Evolutionary conservation across 2,329 filamentous ascomycete genomes (phyloP), one percentile per base, ranked within the genome.

Genomic region (Microdochium paspali): DNA sequence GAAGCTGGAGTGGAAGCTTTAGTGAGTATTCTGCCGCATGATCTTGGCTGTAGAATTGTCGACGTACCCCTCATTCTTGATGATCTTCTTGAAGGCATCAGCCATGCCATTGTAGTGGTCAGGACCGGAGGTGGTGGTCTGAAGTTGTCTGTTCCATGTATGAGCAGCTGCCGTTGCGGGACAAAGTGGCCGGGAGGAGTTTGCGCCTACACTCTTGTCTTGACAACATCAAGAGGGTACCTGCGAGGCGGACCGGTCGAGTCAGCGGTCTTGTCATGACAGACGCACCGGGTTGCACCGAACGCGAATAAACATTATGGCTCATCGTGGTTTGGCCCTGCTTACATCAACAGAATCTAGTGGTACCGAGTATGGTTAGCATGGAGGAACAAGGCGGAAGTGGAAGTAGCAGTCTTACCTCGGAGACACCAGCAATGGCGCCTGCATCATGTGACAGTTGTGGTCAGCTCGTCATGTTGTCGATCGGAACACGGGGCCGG

Each of bases 181-280:
- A 28, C 26, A 44, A 42, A 50, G 32, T 28, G 43, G 43, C 49
- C 46, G 48, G 30, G 26, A 40, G 44, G 45, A 48, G 15, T 43
- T 23, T 15, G 53, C 54, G 67, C 84, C 78, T 80, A 93, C 87
- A 95, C 86, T 84, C 91, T 79, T 55, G 93, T 97, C 80, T 97
- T 97, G 68, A 97, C 89, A 50, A 98, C 93, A 67, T 98, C 93
- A 67, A 98, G 77, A 57, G 93, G 93, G 75, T 98, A 98, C 93
- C 90, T 96, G 65, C 58, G 49, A 50, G 45, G 21, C 42, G 42
- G 20, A 10, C 4, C 10, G n/a, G 13, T 3, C 20, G 26, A 49
- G 50, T 53, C 52, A 54, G 54, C 54, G 47, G 48, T 50, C n/a
- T n/a, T n/a, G n/a, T n/a, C n/a, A n/a, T n/a, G n/a, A n/a, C n/a